Evolutionary conservation across 352 stramenopile species (phyloP).

Genomic region (Aphanomyces euteiches): DNA sequence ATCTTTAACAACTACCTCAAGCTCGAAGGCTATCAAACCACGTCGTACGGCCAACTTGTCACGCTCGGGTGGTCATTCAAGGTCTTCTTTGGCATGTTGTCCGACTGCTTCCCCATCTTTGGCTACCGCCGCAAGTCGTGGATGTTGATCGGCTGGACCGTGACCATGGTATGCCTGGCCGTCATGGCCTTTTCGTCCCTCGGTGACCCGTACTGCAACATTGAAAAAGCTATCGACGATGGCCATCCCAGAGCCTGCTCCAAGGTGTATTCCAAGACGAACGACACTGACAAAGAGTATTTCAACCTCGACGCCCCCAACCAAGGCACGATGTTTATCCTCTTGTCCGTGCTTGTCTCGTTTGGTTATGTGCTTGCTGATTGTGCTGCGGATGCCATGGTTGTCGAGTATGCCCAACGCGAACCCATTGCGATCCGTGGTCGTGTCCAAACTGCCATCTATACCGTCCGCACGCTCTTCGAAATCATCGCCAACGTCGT

Average conservation of each 20-base stretch:
- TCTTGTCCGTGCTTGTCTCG: conserved; percentile 45
- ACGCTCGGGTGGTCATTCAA: conserved; percentile 13
- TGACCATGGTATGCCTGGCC: conserved; percentile 36
- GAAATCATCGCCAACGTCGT: neutral
- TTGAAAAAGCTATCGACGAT: neutral
- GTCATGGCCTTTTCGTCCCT: conserved; percentile 40
- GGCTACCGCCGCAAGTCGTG: conserved; percentile 5
- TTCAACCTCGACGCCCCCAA: conserved; percentile 42
- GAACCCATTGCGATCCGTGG: conserved; percentile 49
- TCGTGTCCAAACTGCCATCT: conserved; percentile 54
- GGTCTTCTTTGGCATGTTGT: conserved; percentile 11
- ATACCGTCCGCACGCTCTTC: conserved; percentile 35
- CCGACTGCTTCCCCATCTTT: conserved; percentile 22
- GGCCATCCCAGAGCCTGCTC: neutral
- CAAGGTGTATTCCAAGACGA: neutral
- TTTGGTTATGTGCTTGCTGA: conserved; percentile 49
- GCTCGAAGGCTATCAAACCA: neutral
- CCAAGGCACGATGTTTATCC: conserved; percentile 34
- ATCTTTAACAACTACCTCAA: neutral
- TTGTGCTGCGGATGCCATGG: conserved; percentile 47
- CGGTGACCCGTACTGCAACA: conserved; percentile 41
- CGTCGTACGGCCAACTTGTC: neutral
- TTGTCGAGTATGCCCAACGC: conserved; percentile 58
- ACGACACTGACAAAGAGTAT: conserved; percentile 13
- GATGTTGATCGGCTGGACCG: conserved; percentile 22